These are phyloP conservation scores for Syzygium grande DNA, from an alignment of 345 rosid species.

Conservation along the genomic window DNA sequence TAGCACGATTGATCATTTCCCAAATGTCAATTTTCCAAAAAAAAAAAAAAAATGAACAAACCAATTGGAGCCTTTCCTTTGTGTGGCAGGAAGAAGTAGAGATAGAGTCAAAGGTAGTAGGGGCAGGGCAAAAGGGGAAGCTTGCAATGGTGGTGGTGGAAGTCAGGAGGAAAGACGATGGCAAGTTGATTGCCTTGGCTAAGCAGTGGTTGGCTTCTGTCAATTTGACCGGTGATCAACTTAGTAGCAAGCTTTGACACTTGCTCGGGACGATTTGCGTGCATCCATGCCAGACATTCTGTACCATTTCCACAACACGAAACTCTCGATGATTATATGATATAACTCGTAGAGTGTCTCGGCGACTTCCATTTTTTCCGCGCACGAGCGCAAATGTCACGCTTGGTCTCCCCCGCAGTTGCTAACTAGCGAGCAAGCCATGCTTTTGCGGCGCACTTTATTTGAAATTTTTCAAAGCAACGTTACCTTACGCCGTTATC, in stretches of 20 bases:
- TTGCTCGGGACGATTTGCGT: background rate
- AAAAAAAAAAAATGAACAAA: background rate
- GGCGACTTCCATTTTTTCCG: background rate
- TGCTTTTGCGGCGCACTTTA: background rate
- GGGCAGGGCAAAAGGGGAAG: slow-evolving; percentile 28
- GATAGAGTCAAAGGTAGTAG: slow-evolving; percentile 46
- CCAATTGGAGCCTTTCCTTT: background rate
- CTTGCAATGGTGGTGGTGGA: slow-evolving; percentile 33
- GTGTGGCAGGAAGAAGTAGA: slow-evolving; percentile 49
- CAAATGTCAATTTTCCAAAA: background rate
- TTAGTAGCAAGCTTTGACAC: slow-evolving; percentile 32
- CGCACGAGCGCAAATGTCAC: background rate
- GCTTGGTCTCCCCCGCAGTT: background rate
- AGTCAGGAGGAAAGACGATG: slow-evolving; percentile 25
- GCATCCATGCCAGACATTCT: background rate
- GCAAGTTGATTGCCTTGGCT: slow-evolving; percentile 42
- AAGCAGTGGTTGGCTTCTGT: slow-evolving; percentile 49
- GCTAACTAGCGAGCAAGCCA: background rate
- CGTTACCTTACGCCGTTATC: background rate
- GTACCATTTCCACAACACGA: background rate
- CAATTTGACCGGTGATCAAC: background rate
- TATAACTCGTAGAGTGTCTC: background rate
- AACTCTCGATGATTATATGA: background rate
- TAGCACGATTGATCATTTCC: background rate
- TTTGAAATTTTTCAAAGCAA: background rate